Evolutionary conservation across 495 filamentous ascomycete genomes (phyloP).

Genomic region (Penicillium alfredii): DNA sequence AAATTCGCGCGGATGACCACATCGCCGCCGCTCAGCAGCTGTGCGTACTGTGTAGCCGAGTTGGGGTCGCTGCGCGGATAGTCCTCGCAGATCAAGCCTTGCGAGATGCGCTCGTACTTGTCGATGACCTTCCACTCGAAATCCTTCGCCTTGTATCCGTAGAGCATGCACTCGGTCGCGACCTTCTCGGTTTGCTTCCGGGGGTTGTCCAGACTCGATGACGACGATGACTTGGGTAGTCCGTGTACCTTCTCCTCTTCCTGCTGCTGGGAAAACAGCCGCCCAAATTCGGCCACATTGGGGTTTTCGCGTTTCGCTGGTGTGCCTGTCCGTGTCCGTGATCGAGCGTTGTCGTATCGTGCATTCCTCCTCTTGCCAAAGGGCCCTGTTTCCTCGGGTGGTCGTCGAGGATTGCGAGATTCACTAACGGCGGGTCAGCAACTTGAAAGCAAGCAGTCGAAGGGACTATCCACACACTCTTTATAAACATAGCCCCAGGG

Average conservation of each 20-base stretch:
- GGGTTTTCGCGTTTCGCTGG: slow-evolving; percentile 54
- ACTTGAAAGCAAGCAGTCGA: background rate
- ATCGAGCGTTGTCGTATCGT: slow-evolving; percentile 44
- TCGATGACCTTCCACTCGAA: slow-evolving; percentile 80
- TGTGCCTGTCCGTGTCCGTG: slow-evolving; percentile 55
- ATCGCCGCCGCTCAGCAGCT: slow-evolving; percentile 56
- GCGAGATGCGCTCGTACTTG: slow-evolving; percentile 69
- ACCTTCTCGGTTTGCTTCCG: slow-evolving; percentile 47
- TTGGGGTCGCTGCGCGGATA: slow-evolving; percentile 63
- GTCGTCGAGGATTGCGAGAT: slow-evolving; percentile 43
- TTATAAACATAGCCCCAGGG: slow-evolving; percentile 59
- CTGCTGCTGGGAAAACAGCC: slow-evolving; percentile 41
- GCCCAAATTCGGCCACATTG: slow-evolving; percentile 47
- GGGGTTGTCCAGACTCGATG: slow-evolving; percentile 36
- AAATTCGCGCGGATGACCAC: slow-evolving; percentile 55
- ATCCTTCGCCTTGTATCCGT: slow-evolving; percentile 66
- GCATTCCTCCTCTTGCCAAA: slow-evolving; percentile 53
- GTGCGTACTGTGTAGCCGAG: slow-evolving; percentile 47
- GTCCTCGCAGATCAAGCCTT: slow-evolving; percentile 80
- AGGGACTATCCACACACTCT: slow-evolving; percentile 38
- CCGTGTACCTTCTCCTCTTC: slow-evolving; percentile 33
- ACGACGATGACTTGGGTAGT: slow-evolving; percentile 38
- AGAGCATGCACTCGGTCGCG: slow-evolving; percentile 76
- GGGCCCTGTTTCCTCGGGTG: slow-evolving; percentile 56
- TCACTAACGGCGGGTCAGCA: slow-evolving; percentile 24